Percentiles rank a stretch among this genome's conserved stretches.
phyloP scores from a whole-genome alignment of 345 rosid species.

The Gossypium bickii region DNA sequence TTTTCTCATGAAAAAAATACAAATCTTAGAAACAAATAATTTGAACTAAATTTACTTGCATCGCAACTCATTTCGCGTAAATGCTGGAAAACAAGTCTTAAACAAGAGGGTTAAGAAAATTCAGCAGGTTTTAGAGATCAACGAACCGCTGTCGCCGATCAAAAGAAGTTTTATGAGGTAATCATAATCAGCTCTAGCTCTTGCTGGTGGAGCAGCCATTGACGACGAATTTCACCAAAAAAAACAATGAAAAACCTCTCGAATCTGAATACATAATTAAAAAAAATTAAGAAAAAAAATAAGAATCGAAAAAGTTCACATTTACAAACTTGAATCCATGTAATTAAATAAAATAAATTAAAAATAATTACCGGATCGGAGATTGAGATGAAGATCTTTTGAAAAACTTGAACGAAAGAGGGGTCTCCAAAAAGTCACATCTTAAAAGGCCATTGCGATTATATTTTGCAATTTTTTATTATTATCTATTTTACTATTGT shows the following conservation, averaged over 20 bases:
- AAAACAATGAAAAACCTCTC: background rate
- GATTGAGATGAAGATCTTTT: background rate
- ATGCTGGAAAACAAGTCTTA: background rate
- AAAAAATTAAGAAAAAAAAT: background rate
- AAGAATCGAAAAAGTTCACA: background rate
- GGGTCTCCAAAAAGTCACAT: constrained; percentile 8
- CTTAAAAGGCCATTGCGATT: background rate
- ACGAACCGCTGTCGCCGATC: constrained; percentile 43
- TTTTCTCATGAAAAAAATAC: background rate
- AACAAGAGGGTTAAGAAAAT: background rate
- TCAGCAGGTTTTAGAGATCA: background rate
- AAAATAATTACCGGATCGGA: constrained; percentile 7
- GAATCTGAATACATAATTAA: background rate
- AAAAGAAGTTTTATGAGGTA: constrained; percentile 63
- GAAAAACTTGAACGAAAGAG: background rate
- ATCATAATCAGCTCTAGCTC: constrained; percentile 81
- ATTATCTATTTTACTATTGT: background rate
- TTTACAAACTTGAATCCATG: background rate
- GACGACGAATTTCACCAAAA: background rate
- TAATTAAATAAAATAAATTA: background rate
- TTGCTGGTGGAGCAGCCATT: constrained; percentile 74
- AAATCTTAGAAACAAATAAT: background rate
- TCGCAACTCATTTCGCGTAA: background rate
- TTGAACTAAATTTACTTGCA: background rate
- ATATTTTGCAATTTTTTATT: background rate